Conservation (phyloP, 2,329 filamentous ascomycete species). For the Teratosphaeria gauchensis region DNA sequence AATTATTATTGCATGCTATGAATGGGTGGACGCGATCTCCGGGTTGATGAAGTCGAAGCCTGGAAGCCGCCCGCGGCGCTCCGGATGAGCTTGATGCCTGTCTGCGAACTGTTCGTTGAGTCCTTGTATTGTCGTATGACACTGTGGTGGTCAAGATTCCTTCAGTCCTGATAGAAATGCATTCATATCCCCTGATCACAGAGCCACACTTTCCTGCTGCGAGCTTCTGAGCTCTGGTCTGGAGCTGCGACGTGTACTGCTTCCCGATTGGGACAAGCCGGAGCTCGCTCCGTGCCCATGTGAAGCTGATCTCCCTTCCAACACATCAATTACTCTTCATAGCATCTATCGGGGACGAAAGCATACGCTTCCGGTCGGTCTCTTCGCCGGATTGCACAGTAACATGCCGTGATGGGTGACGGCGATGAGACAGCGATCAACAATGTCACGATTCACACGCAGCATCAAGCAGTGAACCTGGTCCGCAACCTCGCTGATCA, state of each 20-base stretch:
- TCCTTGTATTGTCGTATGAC: neutral
- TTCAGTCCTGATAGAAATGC: neutral
- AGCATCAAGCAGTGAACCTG: too few relatives aligned
- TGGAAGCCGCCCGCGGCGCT: neutral
- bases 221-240: neutral
- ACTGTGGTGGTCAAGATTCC: neutral
- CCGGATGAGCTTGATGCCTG: neutral
- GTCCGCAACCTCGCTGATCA: too few relatives aligned
- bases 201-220: neutral
- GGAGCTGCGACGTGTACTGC: neutral
- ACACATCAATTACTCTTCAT: too few relatives aligned
- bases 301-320: too few relatives aligned
- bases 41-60: neutral
- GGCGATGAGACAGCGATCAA: too few relatives aligned
- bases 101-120: neutral
- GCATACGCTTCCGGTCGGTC: too few relatives aligned
- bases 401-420: too few relatives aligned
- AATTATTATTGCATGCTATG: conserved; percentile 17
- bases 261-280: too few relatives aligned
- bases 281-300: too few relatives aligned
- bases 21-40: neutral
- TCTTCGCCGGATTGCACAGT: too few relatives aligned
- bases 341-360: too few relatives aligned
- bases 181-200: neutral
- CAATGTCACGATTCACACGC: too few relatives aligned